phyloP scores from a whole-genome alignment of 208 protist genomes.

The Leishmania mexicana region DNA sequence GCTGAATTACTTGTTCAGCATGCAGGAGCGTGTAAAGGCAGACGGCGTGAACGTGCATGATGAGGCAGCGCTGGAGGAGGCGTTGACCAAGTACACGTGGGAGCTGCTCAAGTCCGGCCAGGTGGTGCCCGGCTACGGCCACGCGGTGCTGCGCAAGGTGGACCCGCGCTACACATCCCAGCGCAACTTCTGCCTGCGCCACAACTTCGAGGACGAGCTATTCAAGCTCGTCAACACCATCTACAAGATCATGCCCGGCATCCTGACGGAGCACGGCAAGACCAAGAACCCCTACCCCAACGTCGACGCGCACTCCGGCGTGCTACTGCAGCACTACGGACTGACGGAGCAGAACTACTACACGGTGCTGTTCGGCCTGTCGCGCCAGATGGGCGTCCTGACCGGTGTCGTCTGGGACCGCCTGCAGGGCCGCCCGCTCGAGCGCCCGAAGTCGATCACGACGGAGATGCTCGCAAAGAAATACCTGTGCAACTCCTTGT shows the following conservation, averaged over 20 bases:
- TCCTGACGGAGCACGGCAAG: slow-evolving; percentile 98
- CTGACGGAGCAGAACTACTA: slow-evolving; percentile 97
- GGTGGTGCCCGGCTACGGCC: slow-evolving; percentile 97
- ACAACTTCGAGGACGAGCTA: slow-evolving; percentile 96
- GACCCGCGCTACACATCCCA: slow-evolving; percentile 98
- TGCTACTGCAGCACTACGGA: slow-evolving; percentile 96
- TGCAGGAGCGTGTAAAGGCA: slow-evolving; percentile 62
- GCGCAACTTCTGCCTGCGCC: slow-evolving; percentile 96
- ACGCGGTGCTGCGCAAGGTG: slow-evolving; percentile 98
- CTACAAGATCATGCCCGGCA: slow-evolving; percentile 93
- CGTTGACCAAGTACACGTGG: slow-evolving; percentile 91
- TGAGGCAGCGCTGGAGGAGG: slow-evolving; percentile 61
- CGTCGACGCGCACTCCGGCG: slow-evolving; percentile 97
- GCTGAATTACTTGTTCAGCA: slow-evolving; percentile 79
- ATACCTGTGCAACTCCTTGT: slow-evolving; percentile 37
- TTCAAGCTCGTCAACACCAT: slow-evolving; percentile 95
- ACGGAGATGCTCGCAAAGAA: slow-evolving; percentile 82
- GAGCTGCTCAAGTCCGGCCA: slow-evolving; percentile 89
- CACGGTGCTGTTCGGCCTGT: slow-evolving; percentile 98
- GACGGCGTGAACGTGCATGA: slow-evolving; percentile 53
- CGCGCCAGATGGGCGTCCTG: slow-evolving; percentile 95
- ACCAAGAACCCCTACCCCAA: slow-evolving; percentile 98
- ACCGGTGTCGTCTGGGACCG: slow-evolving; percentile 95
- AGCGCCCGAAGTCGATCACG: slow-evolving; percentile 96
- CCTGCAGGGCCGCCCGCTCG: slow-evolving; percentile 94